These are phyloP conservation scores for Trichoderma sp. DNA, from an alignment of 2,329 filamentous ascomycete genomes.

Conservation along the genomic window DNA sequence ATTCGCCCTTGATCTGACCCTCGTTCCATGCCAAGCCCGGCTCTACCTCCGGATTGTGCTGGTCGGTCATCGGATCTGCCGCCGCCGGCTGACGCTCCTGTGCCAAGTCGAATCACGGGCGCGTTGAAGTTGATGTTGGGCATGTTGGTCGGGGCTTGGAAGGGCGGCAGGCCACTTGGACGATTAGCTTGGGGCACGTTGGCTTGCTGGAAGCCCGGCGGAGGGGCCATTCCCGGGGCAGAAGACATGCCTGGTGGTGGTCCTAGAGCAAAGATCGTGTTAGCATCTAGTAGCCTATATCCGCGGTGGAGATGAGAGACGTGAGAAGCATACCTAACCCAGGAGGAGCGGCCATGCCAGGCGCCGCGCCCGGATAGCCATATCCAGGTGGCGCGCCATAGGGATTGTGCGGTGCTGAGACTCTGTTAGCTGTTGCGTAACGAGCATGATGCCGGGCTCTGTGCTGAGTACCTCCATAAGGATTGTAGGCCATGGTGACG, in stretches of 20 bases:
- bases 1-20: conserved; percentile 69
- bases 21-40: conserved; percentile 64
- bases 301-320: neutral
- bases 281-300: conserved; percentile 7
- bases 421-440: conserved; percentile 32
- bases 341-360: conserved; percentile 76
- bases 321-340: conserved; percentile 71
- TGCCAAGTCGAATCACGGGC: conserved; percentile 91
- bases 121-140: conserved; percentile 98
- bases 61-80: conserved; percentile 48
- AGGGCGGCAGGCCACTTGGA: conserved; percentile 78
- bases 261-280: conserved; percentile 50
- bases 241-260: conserved; percentile 79
- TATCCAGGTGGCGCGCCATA: conserved; percentile 79
- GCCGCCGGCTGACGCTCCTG: conserved; percentile 62
- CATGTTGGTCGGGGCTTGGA: conserved; percentile 88
- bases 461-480: conserved; percentile 56
- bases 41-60: conserved; percentile 45
- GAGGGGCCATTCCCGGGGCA: conserved; percentile 77
- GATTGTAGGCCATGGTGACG: conserved; percentile 60
- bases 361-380: conserved; percentile 65
- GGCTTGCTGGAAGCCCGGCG: conserved; percentile 76
- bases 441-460: neutral
- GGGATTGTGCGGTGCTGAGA: conserved; percentile 46
- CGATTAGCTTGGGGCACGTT: conserved; percentile 76